Percentiles rank a stretch among this genome's conserved stretches.
Conservation (phyloP, 768 basidiomycete species). For the Exsudoporus frostii region DNA sequence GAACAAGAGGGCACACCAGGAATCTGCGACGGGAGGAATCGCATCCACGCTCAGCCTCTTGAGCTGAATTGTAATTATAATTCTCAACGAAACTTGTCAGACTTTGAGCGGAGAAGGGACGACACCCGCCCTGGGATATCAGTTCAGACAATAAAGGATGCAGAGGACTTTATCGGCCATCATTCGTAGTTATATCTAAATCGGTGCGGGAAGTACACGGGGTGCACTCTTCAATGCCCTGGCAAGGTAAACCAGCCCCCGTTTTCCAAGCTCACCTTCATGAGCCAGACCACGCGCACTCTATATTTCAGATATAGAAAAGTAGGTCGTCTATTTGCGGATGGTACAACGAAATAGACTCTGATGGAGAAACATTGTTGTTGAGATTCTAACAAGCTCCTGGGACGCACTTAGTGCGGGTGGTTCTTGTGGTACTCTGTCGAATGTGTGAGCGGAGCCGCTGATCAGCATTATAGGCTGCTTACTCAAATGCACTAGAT, state of each 20-base stretch:
- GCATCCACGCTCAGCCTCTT: neutral
- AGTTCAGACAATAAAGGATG: neutral
- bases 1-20: neutral
- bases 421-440: slow-evolving; percentile 90
- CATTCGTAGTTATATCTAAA: neutral
- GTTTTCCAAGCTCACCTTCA: slow-evolving; percentile 4
- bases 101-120: neutral
- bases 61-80: neutral
- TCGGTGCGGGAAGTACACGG: neutral
- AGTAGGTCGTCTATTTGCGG: slow-evolving; percentile 25
- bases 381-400: slow-evolving; percentile 1
- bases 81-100: neutral
- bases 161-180: neutral
- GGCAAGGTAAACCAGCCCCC: neutral
- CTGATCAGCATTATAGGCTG: slow-evolving; percentile 10
- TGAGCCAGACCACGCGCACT: neutral
- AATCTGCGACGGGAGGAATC: neutral
- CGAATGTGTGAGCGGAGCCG: slow-evolving; percentile 22
- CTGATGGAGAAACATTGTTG: slow-evolving; percentile 4
- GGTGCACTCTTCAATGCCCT: neutral
- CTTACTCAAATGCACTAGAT: slow-evolving; percentile 81
- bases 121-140: neutral
- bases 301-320: slow-evolving; percentile 12
- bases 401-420: slow-evolving; percentile 52
- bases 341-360: slow-evolving; percentile 19